Percentiles rank a stretch among this genome's conserved stretches.
Evolutionary conservation across 345 rosid species (phyloP).

Genomic region (Eucalyptus pauciflora): DNA sequence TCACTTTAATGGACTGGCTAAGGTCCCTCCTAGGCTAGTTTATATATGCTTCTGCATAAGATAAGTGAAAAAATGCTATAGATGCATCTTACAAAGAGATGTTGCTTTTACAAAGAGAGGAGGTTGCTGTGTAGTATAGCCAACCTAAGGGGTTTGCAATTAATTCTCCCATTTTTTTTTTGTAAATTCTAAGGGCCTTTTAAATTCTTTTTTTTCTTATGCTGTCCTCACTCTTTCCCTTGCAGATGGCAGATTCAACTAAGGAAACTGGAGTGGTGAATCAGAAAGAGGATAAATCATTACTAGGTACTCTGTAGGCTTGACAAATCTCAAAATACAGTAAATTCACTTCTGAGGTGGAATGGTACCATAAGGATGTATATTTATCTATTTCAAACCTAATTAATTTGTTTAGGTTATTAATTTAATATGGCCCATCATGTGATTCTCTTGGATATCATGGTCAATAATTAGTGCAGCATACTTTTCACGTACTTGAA

Average conservation of each 20-base stretch:
- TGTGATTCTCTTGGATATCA: background rate
- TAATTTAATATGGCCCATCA: background rate
- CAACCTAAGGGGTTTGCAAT: background rate
- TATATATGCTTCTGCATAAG: background rate
- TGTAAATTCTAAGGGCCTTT: background rate
- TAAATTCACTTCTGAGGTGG: background rate
- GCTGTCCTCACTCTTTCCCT: background rate
- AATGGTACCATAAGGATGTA: background rate
- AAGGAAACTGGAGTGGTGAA: conserved; percentile 16
- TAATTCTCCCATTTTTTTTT: background rate
- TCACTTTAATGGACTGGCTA: background rate
- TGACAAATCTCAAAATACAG: background rate
- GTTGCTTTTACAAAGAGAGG: background rate
- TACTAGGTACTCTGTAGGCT: conserved; percentile 19
- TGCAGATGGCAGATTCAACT: conserved; percentile 28
- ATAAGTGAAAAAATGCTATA: background rate
- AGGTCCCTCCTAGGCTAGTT: background rate
- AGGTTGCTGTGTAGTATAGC: background rate
- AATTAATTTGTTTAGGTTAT: background rate
- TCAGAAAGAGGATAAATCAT: conserved; percentile 19
- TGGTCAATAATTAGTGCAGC: background rate
- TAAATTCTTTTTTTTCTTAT: background rate
- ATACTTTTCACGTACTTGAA: background rate
- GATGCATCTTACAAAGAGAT: background rate
- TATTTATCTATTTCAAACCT: background rate